Evolutionary conservation across 225 moss, liverwort and hornwort species (phyloP).

Genomic region (Bryoerythrophyllum caledonicum): DNA sequence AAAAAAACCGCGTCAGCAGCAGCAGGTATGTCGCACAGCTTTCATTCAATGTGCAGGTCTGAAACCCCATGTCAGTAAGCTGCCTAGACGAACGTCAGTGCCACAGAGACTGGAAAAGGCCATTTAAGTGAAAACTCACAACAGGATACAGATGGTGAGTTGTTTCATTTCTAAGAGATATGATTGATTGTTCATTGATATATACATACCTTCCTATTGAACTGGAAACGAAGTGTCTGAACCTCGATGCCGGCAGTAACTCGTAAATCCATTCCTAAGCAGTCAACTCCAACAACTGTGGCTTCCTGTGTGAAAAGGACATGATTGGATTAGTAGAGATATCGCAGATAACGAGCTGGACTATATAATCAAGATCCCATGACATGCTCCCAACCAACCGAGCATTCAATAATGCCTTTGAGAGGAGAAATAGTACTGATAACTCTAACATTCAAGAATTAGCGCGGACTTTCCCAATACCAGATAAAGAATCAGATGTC

Average conservation of each 20-base stretch:
- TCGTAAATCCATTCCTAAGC: slow-evolving; percentile 64
- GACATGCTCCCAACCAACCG: slow-evolving; percentile 2
- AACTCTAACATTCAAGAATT: slow-evolving; percentile 9
- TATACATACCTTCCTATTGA: slow-evolving; percentile 55
- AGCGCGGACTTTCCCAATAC: slow-evolving; percentile 1
- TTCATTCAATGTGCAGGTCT: background rate
- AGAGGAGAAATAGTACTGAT: slow-evolving; percentile 4
- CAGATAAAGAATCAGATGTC: background rate
- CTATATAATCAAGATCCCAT: background rate
- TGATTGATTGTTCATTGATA: background rate
- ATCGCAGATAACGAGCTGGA: background rate
- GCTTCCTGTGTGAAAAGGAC: slow-evolving; percentile 40
- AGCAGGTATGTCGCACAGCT: background rate
- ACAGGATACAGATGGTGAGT: background rate
- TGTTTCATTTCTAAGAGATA: background rate
- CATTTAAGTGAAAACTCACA: background rate
- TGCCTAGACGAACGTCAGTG: background rate
- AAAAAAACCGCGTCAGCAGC: slow-evolving; percentile 3
- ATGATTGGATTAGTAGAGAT: slow-evolving; percentile 7
- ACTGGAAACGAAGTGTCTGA: slow-evolving; percentile 68
- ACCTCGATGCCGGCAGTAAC: slow-evolving; percentile 68
- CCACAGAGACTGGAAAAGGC: background rate
- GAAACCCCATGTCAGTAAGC: background rate
- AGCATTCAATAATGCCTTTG: background rate
- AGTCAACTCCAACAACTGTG: slow-evolving; percentile 58